Base-by-base conservation (phyloP, 2,329 filamentous ascomycete species). In the Microdochium bolleyi region DNA sequence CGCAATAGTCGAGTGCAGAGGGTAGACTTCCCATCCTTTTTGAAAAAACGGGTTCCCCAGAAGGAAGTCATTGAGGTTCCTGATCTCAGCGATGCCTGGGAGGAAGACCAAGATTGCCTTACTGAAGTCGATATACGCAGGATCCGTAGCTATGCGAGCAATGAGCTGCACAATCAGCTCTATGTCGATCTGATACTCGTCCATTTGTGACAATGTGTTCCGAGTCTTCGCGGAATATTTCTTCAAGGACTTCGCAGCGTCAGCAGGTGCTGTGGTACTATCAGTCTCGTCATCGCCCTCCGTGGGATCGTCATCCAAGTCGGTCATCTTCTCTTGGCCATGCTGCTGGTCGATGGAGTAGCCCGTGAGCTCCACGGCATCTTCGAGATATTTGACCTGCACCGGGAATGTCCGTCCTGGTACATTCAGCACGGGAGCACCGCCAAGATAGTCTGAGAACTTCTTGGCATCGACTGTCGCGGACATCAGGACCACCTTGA, bases 401-500 rank as follows among this genome's bases (percentile, higher is more conserved):
- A 99, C 94, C 0, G 94, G 92, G 63, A 95, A 99, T 0, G 92
- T 97, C 49, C 94, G 83, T 0, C 94, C 94, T 2, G 94, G 94
- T 14, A 99, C 90, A 55, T 88, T 91, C 52, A 99, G 75, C 41
- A 97, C 84, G 0, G 92, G 92, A 1, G 92, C 92, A 3, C 85
- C 84, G 52, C 86, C 85, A 2, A 99, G 79, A 64, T 97, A 99
- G 11, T 83, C 82, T 0, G 94, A 96, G 66, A 99, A 96, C 16
- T 86, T 85, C 55, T 92, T 85, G 0, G 94, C 90, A 67, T 99
- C 90, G 8, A 99, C 90, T 0, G 94, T 99, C 11, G 94, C 94
- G 59, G 92, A 97, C 94, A 99, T 99, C 49, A 99, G 79, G 37
- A 99, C 80, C 21, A 99, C 87, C 69, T 95, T 97, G 51, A 99